Evolutionary conservation across 768 basidiomycete genomes (phyloP).

Genomic region (Rhodotorula toruloides): DNA sequence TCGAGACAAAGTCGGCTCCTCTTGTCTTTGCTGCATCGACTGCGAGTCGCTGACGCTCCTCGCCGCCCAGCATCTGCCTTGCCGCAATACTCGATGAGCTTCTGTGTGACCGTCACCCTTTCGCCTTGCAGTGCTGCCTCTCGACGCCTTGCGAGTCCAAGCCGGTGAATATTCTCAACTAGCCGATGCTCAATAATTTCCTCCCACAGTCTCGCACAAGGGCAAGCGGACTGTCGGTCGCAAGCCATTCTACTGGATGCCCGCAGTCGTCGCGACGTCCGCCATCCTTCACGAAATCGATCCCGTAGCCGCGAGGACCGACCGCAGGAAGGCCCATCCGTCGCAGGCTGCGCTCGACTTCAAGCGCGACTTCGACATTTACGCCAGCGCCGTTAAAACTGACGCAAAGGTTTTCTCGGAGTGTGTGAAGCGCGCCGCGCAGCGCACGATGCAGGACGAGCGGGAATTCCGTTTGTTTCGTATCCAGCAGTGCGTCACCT

Average conservation of each 20-base stretch:
- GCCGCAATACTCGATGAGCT: too few species aligned
- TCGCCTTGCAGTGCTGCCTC: neutral
- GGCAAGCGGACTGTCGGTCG: neutral
- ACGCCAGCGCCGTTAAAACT: too few species aligned
- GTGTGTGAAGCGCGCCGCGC: too few species aligned
- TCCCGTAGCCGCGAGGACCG: accelerated
- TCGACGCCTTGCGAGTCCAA: neutral
- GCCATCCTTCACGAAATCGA: neutral
- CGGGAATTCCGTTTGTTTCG: too few species aligned
- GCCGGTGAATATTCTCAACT: too few species aligned
- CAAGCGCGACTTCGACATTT: too few species aligned
- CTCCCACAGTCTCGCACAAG: neutral
- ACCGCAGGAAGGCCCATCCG: too few species aligned
- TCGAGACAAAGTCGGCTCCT: neutral
- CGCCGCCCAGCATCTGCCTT: neutral
- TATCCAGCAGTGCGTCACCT: too few species aligned
- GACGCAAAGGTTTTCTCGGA: too few species aligned
- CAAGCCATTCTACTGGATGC: neutral
- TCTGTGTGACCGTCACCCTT: neutral
- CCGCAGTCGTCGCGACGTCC: neutral
- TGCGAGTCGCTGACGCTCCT: too few species aligned
- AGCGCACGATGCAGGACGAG: too few species aligned
- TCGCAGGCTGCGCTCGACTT: too few species aligned
- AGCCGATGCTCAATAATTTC: neutral
- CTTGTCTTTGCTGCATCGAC: neutral